Conservation (phyloP, 2,329 filamentous ascomycete species). For the Bipolaris bicolor region DNA sequence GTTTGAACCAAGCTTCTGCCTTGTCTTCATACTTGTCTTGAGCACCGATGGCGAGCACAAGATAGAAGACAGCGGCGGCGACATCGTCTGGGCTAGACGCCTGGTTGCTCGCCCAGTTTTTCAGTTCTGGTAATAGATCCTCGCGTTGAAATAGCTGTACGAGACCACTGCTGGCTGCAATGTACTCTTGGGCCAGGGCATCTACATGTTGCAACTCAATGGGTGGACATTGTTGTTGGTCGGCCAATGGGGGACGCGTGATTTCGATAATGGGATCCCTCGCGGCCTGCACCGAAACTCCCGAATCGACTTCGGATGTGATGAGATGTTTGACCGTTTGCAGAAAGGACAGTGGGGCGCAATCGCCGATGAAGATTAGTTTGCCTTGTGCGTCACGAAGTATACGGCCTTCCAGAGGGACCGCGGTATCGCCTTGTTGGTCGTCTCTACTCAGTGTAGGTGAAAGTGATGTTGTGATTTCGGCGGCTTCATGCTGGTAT, state of each 20-base stretch:
- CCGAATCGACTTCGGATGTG: constrained; percentile 44
- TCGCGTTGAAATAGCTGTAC: constrained; percentile 56
- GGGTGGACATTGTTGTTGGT: constrained; percentile 22
- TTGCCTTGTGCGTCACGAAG: constrained; percentile 60
- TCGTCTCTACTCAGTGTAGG: constrained; percentile 40
- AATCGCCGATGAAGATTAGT: constrained; percentile 62
- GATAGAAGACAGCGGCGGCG: constrained; percentile 57
- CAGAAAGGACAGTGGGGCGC: constrained; percentile 59
- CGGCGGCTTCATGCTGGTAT: constrained; percentile 9
- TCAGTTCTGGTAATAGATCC: constrained; percentile 38
- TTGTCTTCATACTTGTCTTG: constrained; percentile 52
- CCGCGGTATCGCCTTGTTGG: constrained; percentile 50
- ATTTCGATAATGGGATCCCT: constrained; percentile 43
- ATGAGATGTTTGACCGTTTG: constrained; percentile 60
- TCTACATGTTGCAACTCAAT: constrained; percentile 51
- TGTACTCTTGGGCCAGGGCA: constrained; percentile 51
- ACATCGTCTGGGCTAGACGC: constrained; percentile 46
- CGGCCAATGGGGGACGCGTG: constrained; percentile 30
- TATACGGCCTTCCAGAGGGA: constrained; percentile 54
- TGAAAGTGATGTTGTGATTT: constrained; percentile 23
- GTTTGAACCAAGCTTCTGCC: constrained; percentile 57
- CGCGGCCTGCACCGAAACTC: constrained; percentile 30
- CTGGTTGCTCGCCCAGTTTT: constrained; percentile 30
- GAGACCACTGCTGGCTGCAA: constrained; percentile 56
- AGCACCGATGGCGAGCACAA: constrained; percentile 58